These are phyloP conservation scores for Draba incana DNA, from an alignment of 345 rosid genomes.

Conservation along the genomic window DNA sequence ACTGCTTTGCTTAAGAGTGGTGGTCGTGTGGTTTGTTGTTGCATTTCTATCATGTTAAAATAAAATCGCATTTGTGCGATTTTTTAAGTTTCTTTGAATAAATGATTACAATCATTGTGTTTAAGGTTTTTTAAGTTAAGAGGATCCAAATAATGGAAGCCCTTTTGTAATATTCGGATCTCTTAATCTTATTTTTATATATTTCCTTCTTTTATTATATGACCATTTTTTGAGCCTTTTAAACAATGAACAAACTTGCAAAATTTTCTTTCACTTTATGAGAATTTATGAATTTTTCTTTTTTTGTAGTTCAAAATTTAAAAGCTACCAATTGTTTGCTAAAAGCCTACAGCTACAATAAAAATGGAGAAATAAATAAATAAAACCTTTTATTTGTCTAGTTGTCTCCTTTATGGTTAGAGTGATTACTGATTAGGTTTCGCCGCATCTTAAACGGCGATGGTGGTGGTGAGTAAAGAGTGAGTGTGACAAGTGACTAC, in stretches of 20 bases:
- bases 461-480: conserved; percentile 11
- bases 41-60: neutral
- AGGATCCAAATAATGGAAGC: conserved; percentile 3
- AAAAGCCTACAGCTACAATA: too few species aligned
- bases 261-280: neutral
- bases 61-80: conserved; percentile 24
- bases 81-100: conserved; percentile 23
- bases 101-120: conserved; percentile 11
- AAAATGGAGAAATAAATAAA: too few species aligned
- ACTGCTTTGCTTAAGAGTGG: conserved; percentile 23
- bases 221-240: neutral
- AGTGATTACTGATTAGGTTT: conserved; percentile 8
- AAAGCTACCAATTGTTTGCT: neutral
- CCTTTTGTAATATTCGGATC: conserved; percentile 27
- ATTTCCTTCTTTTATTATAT: neutral
- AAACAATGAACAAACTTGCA: neutral
- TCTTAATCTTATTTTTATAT: neutral
- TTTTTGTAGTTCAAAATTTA: neutral
- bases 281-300: neutral
- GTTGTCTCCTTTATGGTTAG: too few species aligned
- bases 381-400: too few species aligned
- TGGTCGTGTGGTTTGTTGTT: conserved; percentile 17
- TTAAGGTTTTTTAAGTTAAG: neutral
- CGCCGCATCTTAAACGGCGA: conserved; percentile 24
- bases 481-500: conserved; percentile 27